Evolutionary conservation across 805 yeast genomes (phyloP), one percentile per base, ranked within the genome.

Genomic region (Myxozyma monticola): DNA sequence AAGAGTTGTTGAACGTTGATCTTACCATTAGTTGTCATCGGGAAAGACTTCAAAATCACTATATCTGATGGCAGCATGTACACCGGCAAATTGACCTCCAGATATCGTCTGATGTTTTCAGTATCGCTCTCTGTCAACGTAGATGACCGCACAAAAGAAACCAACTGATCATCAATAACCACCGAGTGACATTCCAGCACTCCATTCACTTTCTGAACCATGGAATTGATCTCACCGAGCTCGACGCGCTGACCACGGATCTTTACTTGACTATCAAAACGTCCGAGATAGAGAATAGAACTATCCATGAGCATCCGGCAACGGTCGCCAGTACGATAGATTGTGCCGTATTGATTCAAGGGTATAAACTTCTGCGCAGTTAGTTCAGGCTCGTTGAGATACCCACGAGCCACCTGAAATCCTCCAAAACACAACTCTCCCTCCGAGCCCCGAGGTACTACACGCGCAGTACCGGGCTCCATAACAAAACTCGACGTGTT

Each of bases 181-280:
- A 42, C 40, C 9, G 59, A 21, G 17, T 47, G 49, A 14, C 53
- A 45, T 12, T 54, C 57, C 9, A 42, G 25, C 15, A 38, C 46
- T 15, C 18, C 60, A n/a, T n/a, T 29, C 4, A 41, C 12, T 7
- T 33, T 18, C 14, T 7, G 20, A 9, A 44, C 42, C n/a, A 4
- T 56, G 3, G 48, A 14, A 18, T 55, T 62, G 4, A 64, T 62
- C 34, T 64, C 68, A 4, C 59, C 65, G 1, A 64, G 54, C 43
- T 64, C 67, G 10, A 64, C 48, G 6, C 68, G 48, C 30, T 64
- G 67, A 8, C 68, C 68, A 14, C 64, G 54, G 4, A 64, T 36
- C 42, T 64, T 64, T 29, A 64, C 62, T 37, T 64, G 68, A 25
- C 54, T 51, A 43, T 64, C 68, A 26, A 46, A 48, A 2, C 68